These are phyloP conservation scores for Mycena kentingensis DNA, from an alignment of 768 basidiomycete genomes.

Conservation along the genomic window DNA sequence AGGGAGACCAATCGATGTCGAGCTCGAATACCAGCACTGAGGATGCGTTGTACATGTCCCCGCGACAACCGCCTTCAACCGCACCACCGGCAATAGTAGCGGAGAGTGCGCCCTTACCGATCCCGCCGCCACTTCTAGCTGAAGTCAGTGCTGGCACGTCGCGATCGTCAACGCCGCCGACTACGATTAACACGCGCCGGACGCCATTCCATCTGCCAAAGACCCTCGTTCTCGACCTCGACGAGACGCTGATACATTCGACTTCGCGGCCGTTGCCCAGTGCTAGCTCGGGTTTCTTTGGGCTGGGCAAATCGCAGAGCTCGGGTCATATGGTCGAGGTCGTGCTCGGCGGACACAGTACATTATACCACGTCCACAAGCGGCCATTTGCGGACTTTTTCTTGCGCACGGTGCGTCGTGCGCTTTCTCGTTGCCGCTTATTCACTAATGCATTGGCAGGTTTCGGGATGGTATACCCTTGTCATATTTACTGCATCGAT, in stretches of 20 bases:
- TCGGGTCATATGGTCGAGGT: conserved; percentile 92
- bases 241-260: conserved; percentile 98
- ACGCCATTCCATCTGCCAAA: conserved; percentile 83
- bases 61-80: background rate
- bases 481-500: conserved; percentile 99
- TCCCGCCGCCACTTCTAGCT: conserved; percentile 14
- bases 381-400: conserved; percentile 97
- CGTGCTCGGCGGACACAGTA: conserved; percentile 82
- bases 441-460: conserved; percentile 50
- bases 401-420: conserved; percentile 69
- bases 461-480: conserved; percentile 97
- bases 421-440: conserved; percentile 23
- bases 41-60: background rate
- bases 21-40: background rate
- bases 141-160: conserved; percentile 31
- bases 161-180: conserved; percentile 49
- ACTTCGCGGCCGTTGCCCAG: conserved; percentile 78
- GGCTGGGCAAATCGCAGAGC: conserved; percentile 61
- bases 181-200: conserved; percentile 48
- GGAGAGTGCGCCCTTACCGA: no score
- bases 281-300: conserved; percentile 62
- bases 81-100: conserved; percentile 1
- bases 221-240: conserved; percentile 94
- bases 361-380: conserved; percentile 97
- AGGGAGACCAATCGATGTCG: conserved; percentile 17